These are phyloP conservation scores for Arthrobotrys sphaeroides DNA, from an alignment of 2,329 filamentous ascomycete genomes.

Conservation along the genomic window DNA sequence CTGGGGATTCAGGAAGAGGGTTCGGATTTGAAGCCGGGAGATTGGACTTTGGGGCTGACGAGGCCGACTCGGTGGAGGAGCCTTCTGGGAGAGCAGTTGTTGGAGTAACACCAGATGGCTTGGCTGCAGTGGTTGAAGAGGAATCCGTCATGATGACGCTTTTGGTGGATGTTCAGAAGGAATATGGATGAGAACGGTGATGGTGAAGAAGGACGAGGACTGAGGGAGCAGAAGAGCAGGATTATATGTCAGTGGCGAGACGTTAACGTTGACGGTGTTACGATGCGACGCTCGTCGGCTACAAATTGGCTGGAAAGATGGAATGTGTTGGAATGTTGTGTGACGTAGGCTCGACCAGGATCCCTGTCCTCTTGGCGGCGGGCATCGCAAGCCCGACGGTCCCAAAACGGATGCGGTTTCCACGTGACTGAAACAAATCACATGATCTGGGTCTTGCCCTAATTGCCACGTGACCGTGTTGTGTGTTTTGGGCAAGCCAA, in stretches of 20 bases:
- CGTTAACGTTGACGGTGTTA: conserved; percentile 15
- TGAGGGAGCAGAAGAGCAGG: neutral
- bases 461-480: conserved; percentile 38
- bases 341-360: conserved; percentile 43
- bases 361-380: neutral
- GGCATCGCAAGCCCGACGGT: conserved; percentile 11
- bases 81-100: conserved; percentile 36
- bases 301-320: neutral
- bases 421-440: conserved; percentile 6
- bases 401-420: neutral
- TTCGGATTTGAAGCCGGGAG: conserved; percentile 48
- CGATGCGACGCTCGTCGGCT: conserved; percentile 11
- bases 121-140: conserved; percentile 42
- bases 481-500: conserved; percentile 43
- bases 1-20: conserved; percentile 44
- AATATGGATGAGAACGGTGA: neutral
- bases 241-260: conserved; percentile 8
- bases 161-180: neutral
- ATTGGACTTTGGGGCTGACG: conserved; percentile 23
- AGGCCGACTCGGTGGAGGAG: conserved; percentile 4
- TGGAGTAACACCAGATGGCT: conserved; percentile 46
- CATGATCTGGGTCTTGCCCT: conserved; percentile 33
- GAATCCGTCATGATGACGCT: conserved; percentile 23
- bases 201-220: neutral
- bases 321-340: conserved; percentile 53